Evolutionary conservation across 2,329 filamentous ascomycete genomes (phyloP), one percentile per base, ranked within the genome.

Genomic region (Hyphodiscus sp.): DNA sequence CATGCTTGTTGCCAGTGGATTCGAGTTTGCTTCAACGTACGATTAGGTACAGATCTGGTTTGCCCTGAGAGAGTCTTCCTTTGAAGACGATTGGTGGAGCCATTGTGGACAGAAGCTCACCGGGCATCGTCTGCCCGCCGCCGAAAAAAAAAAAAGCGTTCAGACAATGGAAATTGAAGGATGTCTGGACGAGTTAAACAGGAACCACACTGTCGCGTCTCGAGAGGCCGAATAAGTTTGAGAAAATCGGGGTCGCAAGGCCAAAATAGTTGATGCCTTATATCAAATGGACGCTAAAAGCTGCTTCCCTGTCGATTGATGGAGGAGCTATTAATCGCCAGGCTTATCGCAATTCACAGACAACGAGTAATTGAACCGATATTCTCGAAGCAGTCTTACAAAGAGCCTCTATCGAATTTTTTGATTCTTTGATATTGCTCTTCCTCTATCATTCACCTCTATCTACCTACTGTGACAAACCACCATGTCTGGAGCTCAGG

Each of bases 401-500:
- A 29, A 16, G 7, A 11, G 16, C 11, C 20, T 29, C 16, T n/a
- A 8, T 2, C 45, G 16, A 7, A 46, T 6, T 26, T 2, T 46
- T 20, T 8, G 26, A 26, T 13, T 29, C 26, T 9, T 46, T 2
- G 16, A 46, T 46, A 8, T 26, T 18, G 11, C n/a, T 46, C 8
- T 29, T 15, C 18, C 16, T 26, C 7, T 8, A 10, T n/a, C n/a
- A 23, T 29, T 26, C 9, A 8, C 7, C 23, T 8, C 26, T 9
- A 23, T 46, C 45, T 15, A 26, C 9, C 23, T 16, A n/a, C n/a
- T n/a, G n/a, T n/a, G 23, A n/a, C 45, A 18, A 26, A 6, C 20
- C 45, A 71, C 65, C 58, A 80, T 80, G 77, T 80, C 78, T 59
- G 78, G 77, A 69, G 74, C 76, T 65, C 73, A 67, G 66, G 78